Evolutionary conservation across 1,284 basidiomycete species (phyloP).

Genomic region (Cystobasidiaceae sp.): DNA sequence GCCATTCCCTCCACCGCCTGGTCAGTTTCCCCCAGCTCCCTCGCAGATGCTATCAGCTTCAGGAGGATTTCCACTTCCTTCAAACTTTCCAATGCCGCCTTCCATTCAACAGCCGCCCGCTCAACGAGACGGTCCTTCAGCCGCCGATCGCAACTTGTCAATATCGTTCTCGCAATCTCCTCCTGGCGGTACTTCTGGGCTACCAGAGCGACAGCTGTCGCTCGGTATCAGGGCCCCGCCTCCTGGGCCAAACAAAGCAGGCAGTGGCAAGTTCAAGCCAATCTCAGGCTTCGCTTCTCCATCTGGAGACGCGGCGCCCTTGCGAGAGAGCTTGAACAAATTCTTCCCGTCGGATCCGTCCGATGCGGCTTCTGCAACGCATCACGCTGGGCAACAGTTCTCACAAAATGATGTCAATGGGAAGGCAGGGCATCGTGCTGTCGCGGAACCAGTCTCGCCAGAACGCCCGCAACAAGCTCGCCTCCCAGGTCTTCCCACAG

Average conservation of each 20-base stretch:
- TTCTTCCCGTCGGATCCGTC: no score
- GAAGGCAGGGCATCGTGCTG: no score
- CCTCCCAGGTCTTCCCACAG: background rate
- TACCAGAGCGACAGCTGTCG: constrained; percentile 16
- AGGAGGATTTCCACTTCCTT: constrained; percentile 9
- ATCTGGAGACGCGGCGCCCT: background rate
- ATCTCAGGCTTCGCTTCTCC: constrained; percentile 17
- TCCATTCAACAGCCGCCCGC: background rate
- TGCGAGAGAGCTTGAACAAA: background rate
- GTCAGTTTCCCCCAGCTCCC: background rate
- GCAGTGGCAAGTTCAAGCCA: constrained; percentile 11
- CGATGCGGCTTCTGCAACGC: no score
- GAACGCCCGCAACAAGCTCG: background rate
- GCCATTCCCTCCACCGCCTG: background rate
- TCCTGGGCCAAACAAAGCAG: constrained; percentile 20
- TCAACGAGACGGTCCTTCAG: constrained; percentile 2
- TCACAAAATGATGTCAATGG: no score
- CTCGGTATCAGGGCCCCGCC: constrained; percentile 24
- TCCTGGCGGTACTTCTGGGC: background rate
- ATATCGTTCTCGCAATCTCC: constrained; percentile 14
- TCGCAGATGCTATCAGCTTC: background rate
- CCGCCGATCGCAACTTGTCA: constrained; percentile 1
- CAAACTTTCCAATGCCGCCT: background rate
- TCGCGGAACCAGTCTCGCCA: no score
- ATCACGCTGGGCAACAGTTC: no score